These are phyloP conservation scores for Metarhizium brunneum DNA, from an alignment of 2,329 filamentous ascomycete genomes.

Conservation along the genomic window DNA sequence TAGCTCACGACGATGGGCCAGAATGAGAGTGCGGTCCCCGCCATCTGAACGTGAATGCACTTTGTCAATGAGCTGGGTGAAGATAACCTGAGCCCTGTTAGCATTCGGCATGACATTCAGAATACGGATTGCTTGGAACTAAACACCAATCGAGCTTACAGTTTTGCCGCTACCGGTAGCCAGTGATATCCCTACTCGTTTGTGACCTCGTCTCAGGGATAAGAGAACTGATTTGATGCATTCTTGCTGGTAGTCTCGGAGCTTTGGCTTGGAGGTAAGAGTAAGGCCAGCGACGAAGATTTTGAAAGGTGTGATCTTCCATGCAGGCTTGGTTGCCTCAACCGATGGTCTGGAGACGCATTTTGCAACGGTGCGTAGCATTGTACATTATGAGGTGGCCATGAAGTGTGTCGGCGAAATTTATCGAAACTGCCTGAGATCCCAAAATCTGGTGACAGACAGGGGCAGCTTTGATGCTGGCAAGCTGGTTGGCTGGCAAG, in stretches of 20 bases:
- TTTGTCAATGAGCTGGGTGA: slow-evolving; percentile 85
- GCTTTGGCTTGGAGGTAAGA: slow-evolving; percentile 35
- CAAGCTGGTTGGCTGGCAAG: neutral
- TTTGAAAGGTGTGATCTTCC: slow-evolving; percentile 9
- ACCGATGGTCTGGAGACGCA: slow-evolving; percentile 15
- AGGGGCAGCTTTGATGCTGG: neutral
- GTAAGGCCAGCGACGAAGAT: slow-evolving; percentile 14
- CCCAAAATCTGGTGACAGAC: neutral
- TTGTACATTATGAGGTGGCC: slow-evolving; percentile 24
- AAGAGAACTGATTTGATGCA: slow-evolving; percentile 74
- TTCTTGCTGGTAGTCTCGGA: slow-evolving; percentile 84
- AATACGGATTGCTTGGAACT: neutral
- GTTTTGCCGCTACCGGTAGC: slow-evolving; percentile 89
- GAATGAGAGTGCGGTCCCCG: slow-evolving; percentile 69
- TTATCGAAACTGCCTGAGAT: neutral
- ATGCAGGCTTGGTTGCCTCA: slow-evolving; percentile 5
- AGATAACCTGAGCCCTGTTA: slow-evolving; percentile 59
- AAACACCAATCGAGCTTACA: slow-evolving; percentile 31
- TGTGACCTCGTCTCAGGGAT: slow-evolving; percentile 61
- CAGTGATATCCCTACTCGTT: slow-evolving; percentile 72
- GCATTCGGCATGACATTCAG: neutral
- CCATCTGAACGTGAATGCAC: slow-evolving; percentile 44
- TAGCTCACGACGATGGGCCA: slow-evolving; percentile 86
- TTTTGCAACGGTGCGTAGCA: slow-evolving; percentile 22
- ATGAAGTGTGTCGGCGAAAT: neutral